phyloP scores from a whole-genome alignment of 2,329 filamentous ascomycete species.

The Pseudogymnoascus sp. region DNA sequence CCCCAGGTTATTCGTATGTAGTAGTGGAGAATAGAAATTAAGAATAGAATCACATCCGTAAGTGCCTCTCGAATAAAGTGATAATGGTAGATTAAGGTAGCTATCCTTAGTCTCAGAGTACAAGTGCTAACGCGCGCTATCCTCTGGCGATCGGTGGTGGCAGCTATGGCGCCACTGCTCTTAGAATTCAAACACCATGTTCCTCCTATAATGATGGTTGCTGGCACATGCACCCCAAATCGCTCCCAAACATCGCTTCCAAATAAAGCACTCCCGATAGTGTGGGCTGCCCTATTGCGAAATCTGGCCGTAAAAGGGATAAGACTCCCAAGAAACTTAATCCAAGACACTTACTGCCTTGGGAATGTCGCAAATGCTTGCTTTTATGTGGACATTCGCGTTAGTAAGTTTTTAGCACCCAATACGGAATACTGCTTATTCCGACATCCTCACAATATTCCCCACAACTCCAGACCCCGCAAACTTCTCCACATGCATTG shows the following conservation, averaged over 20 bases:
- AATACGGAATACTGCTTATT: neutral
- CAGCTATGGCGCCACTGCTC: too few relatives aligned
- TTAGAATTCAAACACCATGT: too few relatives aligned
- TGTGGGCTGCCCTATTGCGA: neutral
- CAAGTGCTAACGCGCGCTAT: too few relatives aligned
- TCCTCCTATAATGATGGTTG: too few relatives aligned
- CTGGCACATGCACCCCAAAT: too few relatives aligned
- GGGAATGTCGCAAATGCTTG: neutral
- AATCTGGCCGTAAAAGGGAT: neutral
- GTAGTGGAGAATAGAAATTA: too few relatives aligned
- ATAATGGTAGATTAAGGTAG: too few relatives aligned
- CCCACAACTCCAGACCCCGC: neutral
- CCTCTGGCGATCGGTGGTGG: too few relatives aligned
- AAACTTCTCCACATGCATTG: neutral
- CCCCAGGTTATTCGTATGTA: too few relatives aligned
- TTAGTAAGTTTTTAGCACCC: neutral
- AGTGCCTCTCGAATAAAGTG: too few relatives aligned
- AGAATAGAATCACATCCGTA: too few relatives aligned
- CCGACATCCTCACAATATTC: neutral
- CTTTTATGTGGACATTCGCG: neutral
- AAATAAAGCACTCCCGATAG: neutral
- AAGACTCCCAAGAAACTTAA: neutral
- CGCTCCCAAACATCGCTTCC: neutral
- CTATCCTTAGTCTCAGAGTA: too few relatives aligned
- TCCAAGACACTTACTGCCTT: neutral